Evolutionary conservation across 805 yeast species (phyloP), one percentile per base, ranked within the genome.

Genomic region (Kuraishia borneana): DNA sequence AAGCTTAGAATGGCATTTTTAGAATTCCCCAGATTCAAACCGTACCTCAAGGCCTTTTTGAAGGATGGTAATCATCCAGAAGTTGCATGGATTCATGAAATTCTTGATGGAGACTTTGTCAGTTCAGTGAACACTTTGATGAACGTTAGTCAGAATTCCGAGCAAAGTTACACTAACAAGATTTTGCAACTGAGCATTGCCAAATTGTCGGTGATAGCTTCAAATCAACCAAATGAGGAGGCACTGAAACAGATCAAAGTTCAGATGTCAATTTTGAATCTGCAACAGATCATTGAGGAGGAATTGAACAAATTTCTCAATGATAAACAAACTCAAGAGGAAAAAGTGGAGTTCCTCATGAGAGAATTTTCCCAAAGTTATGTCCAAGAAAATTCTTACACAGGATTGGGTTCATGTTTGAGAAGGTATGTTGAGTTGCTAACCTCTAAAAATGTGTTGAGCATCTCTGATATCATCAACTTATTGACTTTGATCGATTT

Each of bases 1-100:
- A 69, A 76, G 40, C 56, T 72, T 21, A 66, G 69, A 38, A 53
- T 67, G 2, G 48, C 85, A 20, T 60, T 87, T 32, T 56, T 69
- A 9, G 73, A 68, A 12, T 79, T 78, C 48, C 69, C 73, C 6
- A 61, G 68, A 20, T 73, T 73, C 44, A 60, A 66, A 19, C 51
- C 53, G 2, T 68, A 57, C 41, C 53, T 83, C 34, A 58, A 66
- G 19, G 52, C 55, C 40, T 87, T 75, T 47, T 68, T 87, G 38
- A 43, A 51, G 2, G 54, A 58, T 34, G 50, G 58, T 19, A 46
- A 55, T 2, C 69, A 71, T 25, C 64, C 73, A 4, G 56, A 65
- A 27, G 67, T 83, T 33, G 67, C 83, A 2, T 87, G 95, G 95
- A 76, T 85, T 16, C 66, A 72, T 36, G 69, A 78, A 37, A 51